Percentiles rank a stretch among this genome's conserved stretches.
Evolutionary conservation across 2,329 filamentous ascomycete species (phyloP).

Genomic region (Ophiosphaerella korrae): DNA sequence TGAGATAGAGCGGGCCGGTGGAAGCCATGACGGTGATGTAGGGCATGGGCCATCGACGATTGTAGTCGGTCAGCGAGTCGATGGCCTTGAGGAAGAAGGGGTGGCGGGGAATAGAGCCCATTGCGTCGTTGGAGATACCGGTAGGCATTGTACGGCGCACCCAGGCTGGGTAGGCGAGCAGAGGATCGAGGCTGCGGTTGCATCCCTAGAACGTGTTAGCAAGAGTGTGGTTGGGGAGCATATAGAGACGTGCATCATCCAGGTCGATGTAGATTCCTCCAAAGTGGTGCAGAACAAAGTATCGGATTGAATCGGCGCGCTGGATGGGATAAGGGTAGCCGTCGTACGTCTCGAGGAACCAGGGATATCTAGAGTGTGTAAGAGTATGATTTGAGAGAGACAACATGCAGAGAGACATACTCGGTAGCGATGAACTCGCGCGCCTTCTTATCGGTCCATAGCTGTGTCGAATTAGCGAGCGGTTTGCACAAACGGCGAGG

Average conservation of each 20-base stretch:
- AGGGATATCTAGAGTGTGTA: constrained; percentile 62
- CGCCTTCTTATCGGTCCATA: constrained; percentile 76
- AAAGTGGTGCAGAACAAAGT: constrained; percentile 77
- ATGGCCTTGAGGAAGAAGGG: constrained; percentile 76
- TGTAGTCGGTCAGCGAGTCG: constrained; percentile 68
- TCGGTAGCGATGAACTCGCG: constrained; percentile 73
- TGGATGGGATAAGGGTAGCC: constrained; percentile 77
- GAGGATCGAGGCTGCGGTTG: constrained; percentile 69
- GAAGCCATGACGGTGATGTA: constrained; percentile 83
- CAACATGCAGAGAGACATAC: constrained; percentile 28
- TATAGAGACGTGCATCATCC: constrained; percentile 62
- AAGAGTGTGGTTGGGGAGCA: constrained; percentile 5
- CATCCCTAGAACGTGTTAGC: constrained; percentile 59
- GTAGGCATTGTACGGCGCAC: constrained; percentile 74
- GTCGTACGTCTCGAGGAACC: constrained; percentile 77
- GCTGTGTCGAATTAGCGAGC: constrained; percentile 50
- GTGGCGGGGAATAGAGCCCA: constrained; percentile 74
- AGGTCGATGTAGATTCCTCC: constrained; percentile 83
- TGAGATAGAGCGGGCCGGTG: constrained; percentile 77
- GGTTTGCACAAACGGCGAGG: constrained; percentile 18
- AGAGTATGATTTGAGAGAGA: constrained; percentile 4
- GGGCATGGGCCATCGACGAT: constrained; percentile 69
- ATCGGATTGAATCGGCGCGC: constrained; percentile 77
- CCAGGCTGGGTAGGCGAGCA: constrained; percentile 72
- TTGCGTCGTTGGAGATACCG: constrained; percentile 80